These are phyloP conservation scores for Andrographis paniculata DNA, from an alignment of 305 asterid genomes.

Conservation along the genomic window DNA sequence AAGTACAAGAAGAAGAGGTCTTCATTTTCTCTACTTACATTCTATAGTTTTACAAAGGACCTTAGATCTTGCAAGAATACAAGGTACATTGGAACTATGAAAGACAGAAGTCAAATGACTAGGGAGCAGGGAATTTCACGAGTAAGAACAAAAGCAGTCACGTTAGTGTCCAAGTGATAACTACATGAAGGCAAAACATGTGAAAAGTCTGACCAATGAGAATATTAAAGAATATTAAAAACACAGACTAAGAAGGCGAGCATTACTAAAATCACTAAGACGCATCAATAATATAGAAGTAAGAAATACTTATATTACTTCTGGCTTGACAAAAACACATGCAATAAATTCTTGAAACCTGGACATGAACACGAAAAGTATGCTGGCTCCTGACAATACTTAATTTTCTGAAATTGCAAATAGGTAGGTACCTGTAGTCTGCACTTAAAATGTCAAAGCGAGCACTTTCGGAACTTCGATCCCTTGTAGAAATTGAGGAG, in stretches of 20 bases:
- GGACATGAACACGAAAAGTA: background rate
- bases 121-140: too few relatives aligned
- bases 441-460: constrained; percentile 88
- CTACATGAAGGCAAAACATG: too few relatives aligned
- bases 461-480: constrained; percentile 89
- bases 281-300: too few relatives aligned
- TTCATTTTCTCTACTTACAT: too few relatives aligned
- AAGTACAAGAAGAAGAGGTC: constrained; percentile 11
- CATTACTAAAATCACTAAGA: too few relatives aligned
- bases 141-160: too few relatives aligned
- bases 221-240: background rate
- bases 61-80: too few relatives aligned
- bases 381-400: background rate
- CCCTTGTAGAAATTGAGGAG: constrained; percentile 78
- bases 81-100: too few relatives aligned
- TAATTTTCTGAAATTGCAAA: background rate
- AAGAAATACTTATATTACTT: too few relatives aligned
- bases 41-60: too few relatives aligned
- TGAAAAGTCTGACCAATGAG: constrained; percentile 3
- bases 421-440: constrained; percentile 56
- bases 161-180: too few relatives aligned
- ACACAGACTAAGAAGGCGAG: background rate
- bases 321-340: background rate
- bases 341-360: background rate
- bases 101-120: too few relatives aligned